Base-by-base conservation (phyloP, 2,329 filamentous ascomycete genomes). In the Pezicula carpinea region DNA sequence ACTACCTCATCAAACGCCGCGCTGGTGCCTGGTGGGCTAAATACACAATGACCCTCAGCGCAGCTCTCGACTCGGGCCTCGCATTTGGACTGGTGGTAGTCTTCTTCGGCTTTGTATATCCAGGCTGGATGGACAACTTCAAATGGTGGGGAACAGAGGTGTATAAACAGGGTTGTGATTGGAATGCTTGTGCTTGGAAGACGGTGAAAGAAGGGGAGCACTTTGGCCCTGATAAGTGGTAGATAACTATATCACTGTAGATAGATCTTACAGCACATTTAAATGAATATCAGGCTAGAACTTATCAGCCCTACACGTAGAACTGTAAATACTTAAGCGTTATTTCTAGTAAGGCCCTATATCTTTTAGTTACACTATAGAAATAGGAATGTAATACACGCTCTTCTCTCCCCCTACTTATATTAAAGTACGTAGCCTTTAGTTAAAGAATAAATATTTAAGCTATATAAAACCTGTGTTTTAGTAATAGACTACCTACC, bases 111-210 rank as follows among this genome's bases (percentile, higher is more conserved):
- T 86, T 95, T 54, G 77, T 93, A n/a, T 92, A 90, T 61, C 85
- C 89, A 0, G 87, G 87, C 0, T 80, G 76, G 72, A 85, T 85
- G 71, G 76, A 80, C 33, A 74, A 75, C 22, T 90, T 93, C 61
- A 80, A 73, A 47, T 95, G 89, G 89, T 95, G 89, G 89, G 89
- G 89, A 0, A 95, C 89, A 0, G 87, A 93, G 61, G 77, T 92
- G 5, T 90, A 89, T 64, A 91, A 89, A 66, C 75, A 82, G 65
- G 88, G 89, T 17, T 93, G 88, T 64, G 88, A 93, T 69, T 93
- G 88, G 87, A 75, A 83, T 63, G 88, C 87, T 36, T 93, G 88
- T 64, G 68, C 87, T 1, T 92, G 85, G 61, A 79, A 73, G 46
- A 74, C 66, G 0, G 75, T 93, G 5, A 69, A 73, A 0, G 76